Conservation (phyloP, 169 alveolate genomes). For the Amoebophrya sp. region DNA sequence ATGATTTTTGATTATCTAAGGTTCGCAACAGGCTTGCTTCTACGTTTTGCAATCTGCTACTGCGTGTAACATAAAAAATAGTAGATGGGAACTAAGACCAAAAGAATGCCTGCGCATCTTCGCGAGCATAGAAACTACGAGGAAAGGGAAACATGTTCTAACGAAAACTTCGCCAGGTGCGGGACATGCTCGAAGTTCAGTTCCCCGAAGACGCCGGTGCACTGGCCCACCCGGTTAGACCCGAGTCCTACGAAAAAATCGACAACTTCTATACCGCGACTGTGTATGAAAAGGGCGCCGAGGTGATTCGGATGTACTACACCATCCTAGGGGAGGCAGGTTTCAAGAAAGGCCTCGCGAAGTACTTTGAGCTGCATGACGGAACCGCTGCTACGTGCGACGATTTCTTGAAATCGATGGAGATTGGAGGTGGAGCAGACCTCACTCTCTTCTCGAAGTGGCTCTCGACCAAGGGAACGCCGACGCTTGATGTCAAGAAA, state of each 20-base stretch:
- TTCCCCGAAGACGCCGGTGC: slow-evolving; percentile 84
- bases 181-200: slow-evolving; percentile 48
- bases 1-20: no score
- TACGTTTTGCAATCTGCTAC: no score
- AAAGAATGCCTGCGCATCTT: no score
- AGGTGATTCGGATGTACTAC: slow-evolving; percentile 87
- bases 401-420: slow-evolving; percentile 86
- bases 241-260: slow-evolving; percentile 77
- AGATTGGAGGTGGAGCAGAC: slow-evolving; percentile 60
- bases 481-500: slow-evolving; percentile 46
- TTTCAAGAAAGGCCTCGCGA: slow-evolving; percentile 79
- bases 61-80: no score
- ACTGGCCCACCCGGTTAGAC: slow-evolving; percentile 86
- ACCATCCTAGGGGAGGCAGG: slow-evolving; percentile 81
- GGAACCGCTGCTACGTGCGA: slow-evolving; percentile 86
- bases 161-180: no score
- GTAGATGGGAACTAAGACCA: no score
- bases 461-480: slow-evolving; percentile 52
- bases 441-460: slow-evolving; percentile 48
- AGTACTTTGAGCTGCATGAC: slow-evolving; percentile 77
- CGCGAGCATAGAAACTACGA: no score
- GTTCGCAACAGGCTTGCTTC: no score
- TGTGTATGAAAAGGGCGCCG: slow-evolving; percentile 87
- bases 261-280: slow-evolving; percentile 86
- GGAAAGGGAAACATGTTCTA: no score